Evolutionary conservation across 2,329 filamentous ascomycete species (phyloP).

Genomic region (Grosmannia clavigera): DNA sequence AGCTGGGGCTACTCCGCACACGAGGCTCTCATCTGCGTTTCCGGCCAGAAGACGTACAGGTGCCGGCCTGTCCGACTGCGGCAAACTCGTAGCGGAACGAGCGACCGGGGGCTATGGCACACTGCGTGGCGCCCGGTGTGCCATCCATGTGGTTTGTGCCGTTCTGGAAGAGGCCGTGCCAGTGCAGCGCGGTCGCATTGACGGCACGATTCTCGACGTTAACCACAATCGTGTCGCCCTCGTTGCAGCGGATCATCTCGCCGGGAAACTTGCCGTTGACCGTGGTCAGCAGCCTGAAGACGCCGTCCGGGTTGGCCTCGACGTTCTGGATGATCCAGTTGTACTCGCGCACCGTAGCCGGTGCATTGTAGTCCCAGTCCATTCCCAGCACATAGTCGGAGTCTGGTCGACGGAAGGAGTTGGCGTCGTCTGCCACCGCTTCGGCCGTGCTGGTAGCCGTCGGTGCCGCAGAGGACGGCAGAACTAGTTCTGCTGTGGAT

Average conservation of each 20-base stretch:
- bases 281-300: constrained; percentile 48
- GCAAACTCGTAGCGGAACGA: constrained; percentile 40
- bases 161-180: constrained; percentile 64
- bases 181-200: constrained; percentile 53
- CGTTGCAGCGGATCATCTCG: constrained; percentile 59
- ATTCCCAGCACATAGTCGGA: constrained; percentile 45
- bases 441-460: constrained; percentile 44
- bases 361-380: constrained; percentile 40
- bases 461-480: constrained; percentile 47
- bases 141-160: constrained; percentile 63
- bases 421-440: constrained; percentile 16
- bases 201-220: constrained; percentile 50
- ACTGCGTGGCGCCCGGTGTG: constrained; percentile 46
- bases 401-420: constrained; percentile 19
- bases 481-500: constrained; percentile 10
- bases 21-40: too few relatives aligned
- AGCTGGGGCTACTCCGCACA: neutral
- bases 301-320: constrained; percentile 56
- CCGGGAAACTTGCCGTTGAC: constrained; percentile 68
- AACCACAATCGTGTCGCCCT: constrained; percentile 59
- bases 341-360: constrained; percentile 41
- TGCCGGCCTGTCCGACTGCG: constrained; percentile 19
- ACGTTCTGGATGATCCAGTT: constrained; percentile 48
- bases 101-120: constrained; percentile 42
- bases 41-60: constrained; percentile 18